Conservation (phyloP, 805 yeast genomes). For the Starmerella roubikii region DNA sequence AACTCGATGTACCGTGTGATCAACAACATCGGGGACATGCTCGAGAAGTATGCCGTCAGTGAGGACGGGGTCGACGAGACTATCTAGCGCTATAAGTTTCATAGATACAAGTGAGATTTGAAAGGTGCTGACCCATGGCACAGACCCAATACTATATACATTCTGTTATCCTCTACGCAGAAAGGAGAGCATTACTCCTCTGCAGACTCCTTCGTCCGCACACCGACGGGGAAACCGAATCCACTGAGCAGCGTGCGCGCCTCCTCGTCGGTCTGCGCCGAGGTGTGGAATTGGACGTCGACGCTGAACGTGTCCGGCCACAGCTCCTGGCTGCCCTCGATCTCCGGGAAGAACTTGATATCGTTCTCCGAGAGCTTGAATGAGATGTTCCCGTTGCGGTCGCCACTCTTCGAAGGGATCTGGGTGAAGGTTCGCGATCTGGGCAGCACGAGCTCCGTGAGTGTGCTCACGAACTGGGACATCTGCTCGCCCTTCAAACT, state of each 20-base stretch:
- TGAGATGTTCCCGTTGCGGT: constrained; percentile 68
- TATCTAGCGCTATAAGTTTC: no score
- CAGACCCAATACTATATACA: no score
- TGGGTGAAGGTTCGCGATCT: constrained; percentile 81
- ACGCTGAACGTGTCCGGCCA: constrained; percentile 82
- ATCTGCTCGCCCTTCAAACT: constrained; percentile 66
- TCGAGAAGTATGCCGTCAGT: constrained; percentile 15
- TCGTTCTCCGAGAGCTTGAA: constrained; percentile 72
- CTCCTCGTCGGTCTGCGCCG: constrained; percentile 80
- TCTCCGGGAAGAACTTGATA: constrained; percentile 78
- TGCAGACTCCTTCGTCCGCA: no score
- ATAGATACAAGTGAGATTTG: no score
- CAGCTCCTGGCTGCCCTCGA: constrained; percentile 75
- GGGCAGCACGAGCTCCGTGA: constrained; percentile 87
- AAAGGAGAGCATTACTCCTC: no score
- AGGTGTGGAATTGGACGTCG: constrained; percentile 70
- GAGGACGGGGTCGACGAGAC: constrained; percentile 18
- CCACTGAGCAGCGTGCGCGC: constrained; percentile 77
- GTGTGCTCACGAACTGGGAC: constrained; percentile 71
- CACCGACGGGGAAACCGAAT: constrained; percentile 67
- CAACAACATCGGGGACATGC: constrained; percentile 17
- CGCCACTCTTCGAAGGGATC: constrained; percentile 64
- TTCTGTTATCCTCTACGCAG: no score
- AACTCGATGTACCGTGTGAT: constrained; percentile 17
- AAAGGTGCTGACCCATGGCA: no score